These are phyloP conservation scores for Nannochloropsis salina DNA, from an alignment of 108 stramenopile genomes.

Conservation along the genomic window DNA sequence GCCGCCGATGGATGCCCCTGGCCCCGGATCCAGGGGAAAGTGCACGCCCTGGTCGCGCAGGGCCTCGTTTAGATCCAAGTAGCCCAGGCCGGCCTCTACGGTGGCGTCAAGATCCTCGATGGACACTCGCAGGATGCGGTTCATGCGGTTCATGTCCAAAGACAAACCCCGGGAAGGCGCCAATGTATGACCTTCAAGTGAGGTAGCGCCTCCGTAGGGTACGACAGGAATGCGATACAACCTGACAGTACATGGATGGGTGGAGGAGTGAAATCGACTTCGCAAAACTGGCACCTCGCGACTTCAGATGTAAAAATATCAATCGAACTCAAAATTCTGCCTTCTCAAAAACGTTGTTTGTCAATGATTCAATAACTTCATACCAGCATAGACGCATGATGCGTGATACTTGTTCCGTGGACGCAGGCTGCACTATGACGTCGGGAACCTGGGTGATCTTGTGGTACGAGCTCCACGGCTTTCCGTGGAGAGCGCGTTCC, in stretches of 20 bases:
- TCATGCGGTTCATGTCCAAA: conserved; percentile 53
- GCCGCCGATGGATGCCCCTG: conserved; percentile 78
- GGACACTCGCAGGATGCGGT: conserved; percentile 38
- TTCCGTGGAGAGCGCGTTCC: conserved; percentile 37
- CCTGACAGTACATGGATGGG: not conserved
- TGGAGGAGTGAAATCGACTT: not conserved
- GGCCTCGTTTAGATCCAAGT: conserved; percentile 41
- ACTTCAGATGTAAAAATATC: too few relatives aligned
- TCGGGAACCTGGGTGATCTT: conserved; percentile 55
- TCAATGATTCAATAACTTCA: not conserved
- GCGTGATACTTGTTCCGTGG: conserved; percentile 64
- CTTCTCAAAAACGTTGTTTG: too few relatives aligned
- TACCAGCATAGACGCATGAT: conserved; percentile 59
- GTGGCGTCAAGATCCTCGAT: conserved; percentile 55
- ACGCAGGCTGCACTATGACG: conserved; percentile 64
- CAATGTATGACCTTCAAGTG: conserved; percentile 76
- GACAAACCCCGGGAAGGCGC: conserved; percentile 46
- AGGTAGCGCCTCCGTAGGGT: conserved; percentile 86
- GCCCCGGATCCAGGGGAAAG: conserved; percentile 91
- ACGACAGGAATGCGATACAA: conserved; percentile 69
- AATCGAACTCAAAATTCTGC: too few relatives aligned
- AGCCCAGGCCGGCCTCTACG: conserved; percentile 56
- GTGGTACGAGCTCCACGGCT: conserved; percentile 46
- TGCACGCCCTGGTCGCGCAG: conserved; percentile 67
- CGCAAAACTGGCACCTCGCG: too few relatives aligned